Conservation (phyloP, 1,139 yeast species). For the Komagataea norvegica region DNA sequence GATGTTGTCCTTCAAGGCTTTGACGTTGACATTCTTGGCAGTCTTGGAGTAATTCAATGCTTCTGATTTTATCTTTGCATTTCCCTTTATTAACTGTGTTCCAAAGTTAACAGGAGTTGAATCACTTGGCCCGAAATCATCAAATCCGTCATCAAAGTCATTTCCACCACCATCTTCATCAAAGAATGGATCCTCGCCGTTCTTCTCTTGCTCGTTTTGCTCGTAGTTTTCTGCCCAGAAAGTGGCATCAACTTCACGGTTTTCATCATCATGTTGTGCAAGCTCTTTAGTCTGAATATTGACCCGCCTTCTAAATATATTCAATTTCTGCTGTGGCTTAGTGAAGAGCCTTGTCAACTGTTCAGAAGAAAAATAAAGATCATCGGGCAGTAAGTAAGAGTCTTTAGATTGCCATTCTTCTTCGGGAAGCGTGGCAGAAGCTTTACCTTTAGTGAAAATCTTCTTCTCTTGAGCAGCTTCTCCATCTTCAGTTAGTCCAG, state of each 20-base stretch:
- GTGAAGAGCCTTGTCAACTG: constrained; percentile 63
- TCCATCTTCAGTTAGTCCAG: constrained; percentile 34
- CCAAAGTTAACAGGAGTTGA: constrained; percentile 19
- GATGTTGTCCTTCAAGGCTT: constrained; percentile 70
- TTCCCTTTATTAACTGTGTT: constrained; percentile 37
- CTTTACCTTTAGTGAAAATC: constrained; percentile 48
- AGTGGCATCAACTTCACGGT: constrained; percentile 51
- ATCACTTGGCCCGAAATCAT: constrained; percentile 13
- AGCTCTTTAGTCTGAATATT: constrained; percentile 8
- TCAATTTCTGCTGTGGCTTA: constrained; percentile 49
- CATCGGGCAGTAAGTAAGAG: constrained; percentile 58
- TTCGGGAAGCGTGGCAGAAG: constrained; percentile 39
- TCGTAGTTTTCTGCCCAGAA: constrained; percentile 72
- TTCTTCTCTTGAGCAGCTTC: constrained; percentile 34
- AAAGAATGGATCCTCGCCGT: too few relatives aligned
- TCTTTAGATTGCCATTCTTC: constrained; percentile 38
- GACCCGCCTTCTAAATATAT: constrained; percentile 27
- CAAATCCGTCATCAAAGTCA: constrained; percentile 25
- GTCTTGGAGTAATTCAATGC: constrained; percentile 71
- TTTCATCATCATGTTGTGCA: constrained; percentile 18
- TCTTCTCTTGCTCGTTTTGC: constrained; percentile 46
- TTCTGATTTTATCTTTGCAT: constrained; percentile 47
- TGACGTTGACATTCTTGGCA: constrained; percentile 84
- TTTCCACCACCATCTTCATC: constrained; percentile 37
- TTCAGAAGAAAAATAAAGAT: constrained; percentile 66